Evolutionary conservation across 2,329 filamentous ascomycete species (phyloP).

Genomic region (Paramyrothecium roridum): DNA sequence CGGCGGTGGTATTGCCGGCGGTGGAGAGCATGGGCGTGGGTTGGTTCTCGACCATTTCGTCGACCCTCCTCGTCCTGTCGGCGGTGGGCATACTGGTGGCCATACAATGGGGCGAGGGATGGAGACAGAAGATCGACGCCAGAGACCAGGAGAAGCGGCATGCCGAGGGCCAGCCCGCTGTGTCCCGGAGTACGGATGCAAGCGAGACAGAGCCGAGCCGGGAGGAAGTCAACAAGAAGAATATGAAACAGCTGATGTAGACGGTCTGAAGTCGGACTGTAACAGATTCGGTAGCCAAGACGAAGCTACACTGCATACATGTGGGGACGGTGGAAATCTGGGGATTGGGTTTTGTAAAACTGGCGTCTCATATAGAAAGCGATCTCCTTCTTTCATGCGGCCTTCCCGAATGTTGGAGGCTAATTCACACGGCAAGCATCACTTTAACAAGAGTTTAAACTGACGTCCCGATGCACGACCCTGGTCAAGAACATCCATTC

Average conservation of each 20-base stretch:
- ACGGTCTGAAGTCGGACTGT: not conserved
- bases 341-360: no score
- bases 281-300: not conserved
- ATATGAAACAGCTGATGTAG: not conserved
- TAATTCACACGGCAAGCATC: no score
- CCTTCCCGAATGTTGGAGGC: no score
- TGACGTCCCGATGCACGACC: no score
- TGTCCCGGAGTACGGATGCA: not conserved
- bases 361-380: no score
- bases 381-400: no score
- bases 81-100: slow-evolving; percentile 31
- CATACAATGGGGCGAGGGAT: slow-evolving; percentile 35
- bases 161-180: not conserved
- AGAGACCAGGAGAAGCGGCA: slow-evolving; percentile 9
- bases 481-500: no score
- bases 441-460: no score
- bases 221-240: not conserved
- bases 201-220: not conserved
- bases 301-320: not conserved
- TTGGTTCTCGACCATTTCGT: slow-evolving; percentile 71
- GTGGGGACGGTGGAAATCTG: not conserved
- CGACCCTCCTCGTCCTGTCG: slow-evolving; percentile 31
- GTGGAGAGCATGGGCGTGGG: slow-evolving; percentile 74
- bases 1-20: slow-evolving; percentile 69
- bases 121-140: slow-evolving; percentile 32